Evolutionary conservation across 2,329 filamentous ascomycete species (phyloP).

Genomic region (Beauveria sp.): DNA sequence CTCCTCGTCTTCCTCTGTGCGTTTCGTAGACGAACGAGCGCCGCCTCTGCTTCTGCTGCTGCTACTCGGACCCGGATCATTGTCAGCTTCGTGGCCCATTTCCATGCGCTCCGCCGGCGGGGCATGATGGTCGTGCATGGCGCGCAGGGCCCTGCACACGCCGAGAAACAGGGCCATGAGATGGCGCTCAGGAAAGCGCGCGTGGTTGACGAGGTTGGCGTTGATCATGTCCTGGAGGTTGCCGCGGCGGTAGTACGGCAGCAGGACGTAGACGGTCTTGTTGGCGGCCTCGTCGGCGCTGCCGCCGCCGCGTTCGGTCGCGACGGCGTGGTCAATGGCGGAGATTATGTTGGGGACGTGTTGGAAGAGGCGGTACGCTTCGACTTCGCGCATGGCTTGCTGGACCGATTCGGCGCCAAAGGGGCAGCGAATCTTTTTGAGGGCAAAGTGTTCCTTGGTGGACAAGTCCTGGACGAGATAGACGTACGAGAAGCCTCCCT

Average conservation of each 20-base stretch:
- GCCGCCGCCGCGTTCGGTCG: conserved; percentile 52
- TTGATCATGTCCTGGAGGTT: conserved; percentile 99
- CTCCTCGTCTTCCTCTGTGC: conserved; percentile 59
- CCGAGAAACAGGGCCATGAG: conserved; percentile 88
- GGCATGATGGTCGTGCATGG: conserved; percentile 79
- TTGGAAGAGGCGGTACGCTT: conserved; percentile 87
- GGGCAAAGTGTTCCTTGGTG: conserved; percentile 76
- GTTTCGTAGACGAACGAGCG: conserved; percentile 18
- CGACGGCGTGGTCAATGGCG: conserved; percentile 73
- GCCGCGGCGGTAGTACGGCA: conserved; percentile 90
- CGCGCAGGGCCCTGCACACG: conserved; percentile 77
- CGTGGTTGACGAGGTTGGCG: conserved; percentile 93
- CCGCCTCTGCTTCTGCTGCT: conserved; percentile 17
- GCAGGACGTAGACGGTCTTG: conserved; percentile 93
- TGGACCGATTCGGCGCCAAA: conserved; percentile 95
- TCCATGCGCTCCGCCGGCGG: conserved; percentile 42
- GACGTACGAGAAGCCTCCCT: conserved; percentile 98
- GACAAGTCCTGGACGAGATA: conserved; percentile 93
- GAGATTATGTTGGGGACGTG: conserved; percentile 81
- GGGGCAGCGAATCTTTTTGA: conserved; percentile 98
- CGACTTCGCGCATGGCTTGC: conserved; percentile 92
- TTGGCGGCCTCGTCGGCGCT: conserved; percentile 58
- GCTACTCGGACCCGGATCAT: conserved; percentile 29
- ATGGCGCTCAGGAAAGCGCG: conserved; percentile 76
- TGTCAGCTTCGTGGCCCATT: conserved; percentile 37